A percentile compares a stretch with the other conserved stretches of the same genome.
Evolutionary conservation across 768 basidiomycete species (phyloP).

Genomic region (Pisolithus microcarpus): DNA sequence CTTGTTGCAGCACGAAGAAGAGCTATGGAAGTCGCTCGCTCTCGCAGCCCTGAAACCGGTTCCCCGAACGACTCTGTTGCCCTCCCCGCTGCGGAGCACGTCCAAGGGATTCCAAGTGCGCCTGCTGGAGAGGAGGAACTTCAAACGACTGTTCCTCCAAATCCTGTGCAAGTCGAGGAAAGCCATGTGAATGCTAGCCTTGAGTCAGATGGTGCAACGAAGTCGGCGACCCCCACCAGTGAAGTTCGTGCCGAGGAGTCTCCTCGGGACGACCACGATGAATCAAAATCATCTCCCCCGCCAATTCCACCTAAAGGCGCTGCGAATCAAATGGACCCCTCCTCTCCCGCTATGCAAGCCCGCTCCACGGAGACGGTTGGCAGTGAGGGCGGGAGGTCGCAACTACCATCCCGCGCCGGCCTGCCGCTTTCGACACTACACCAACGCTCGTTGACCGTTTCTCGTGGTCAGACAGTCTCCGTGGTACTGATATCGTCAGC

Average conservation of each 20-base stretch:
- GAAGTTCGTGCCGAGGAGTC: not conserved
- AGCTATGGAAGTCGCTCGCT: constrained; percentile 11
- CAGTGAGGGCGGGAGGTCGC: constrained; percentile 8
- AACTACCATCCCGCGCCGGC: constrained; percentile 14
- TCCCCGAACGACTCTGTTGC: constrained; percentile 2
- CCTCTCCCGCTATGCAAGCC: constrained; percentile 2
- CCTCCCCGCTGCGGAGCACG: constrained; percentile 6
- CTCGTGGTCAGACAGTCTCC: constrained; percentile 67
- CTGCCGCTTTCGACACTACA: constrained; percentile 29
- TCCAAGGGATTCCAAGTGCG: constrained; percentile 1
- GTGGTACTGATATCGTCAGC: constrained; percentile 78
- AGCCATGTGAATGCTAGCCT: not conserved
- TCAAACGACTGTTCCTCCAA: not conserved
- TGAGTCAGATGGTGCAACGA: no score
- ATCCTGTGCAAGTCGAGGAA: not conserved
- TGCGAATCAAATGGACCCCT: constrained; percentile 3
- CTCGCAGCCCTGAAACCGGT: constrained; percentile 1
- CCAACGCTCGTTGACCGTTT: constrained; percentile 53
- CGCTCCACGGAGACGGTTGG: constrained; percentile 11
- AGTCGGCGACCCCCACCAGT: not conserved
- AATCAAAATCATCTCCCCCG: not conserved
- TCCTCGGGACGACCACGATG: not conserved
- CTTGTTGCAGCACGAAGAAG: not conserved
- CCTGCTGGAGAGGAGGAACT: constrained; percentile 1
- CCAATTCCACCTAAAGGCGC: constrained; percentile 3